These are phyloP conservation scores for Zygoascus flipseniorum DNA, from an alignment of 805 yeast species.

Conservation along the genomic window DNA sequence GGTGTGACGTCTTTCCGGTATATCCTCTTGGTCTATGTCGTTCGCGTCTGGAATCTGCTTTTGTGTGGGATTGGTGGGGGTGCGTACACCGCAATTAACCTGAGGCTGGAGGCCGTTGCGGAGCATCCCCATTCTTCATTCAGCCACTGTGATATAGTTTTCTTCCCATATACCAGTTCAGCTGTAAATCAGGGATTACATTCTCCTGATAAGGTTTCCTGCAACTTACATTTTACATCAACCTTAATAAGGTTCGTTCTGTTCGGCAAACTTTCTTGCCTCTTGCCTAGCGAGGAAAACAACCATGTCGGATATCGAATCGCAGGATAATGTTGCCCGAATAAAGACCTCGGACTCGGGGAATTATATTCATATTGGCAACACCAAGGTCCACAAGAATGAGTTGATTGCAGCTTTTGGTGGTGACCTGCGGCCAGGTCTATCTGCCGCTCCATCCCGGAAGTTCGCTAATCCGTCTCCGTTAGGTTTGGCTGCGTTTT, in stretches of 20 bases:
- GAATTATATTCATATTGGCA: constrained; percentile 56
- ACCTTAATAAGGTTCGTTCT: not conserved
- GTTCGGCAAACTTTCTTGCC: not conserved
- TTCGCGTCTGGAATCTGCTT: no score
- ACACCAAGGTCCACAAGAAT: constrained; percentile 52
- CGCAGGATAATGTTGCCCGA: constrained; percentile 5
- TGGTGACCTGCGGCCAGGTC: constrained; percentile 41
- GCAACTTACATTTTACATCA: not conserved
- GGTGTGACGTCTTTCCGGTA: not conserved
- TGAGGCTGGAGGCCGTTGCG: not conserved
- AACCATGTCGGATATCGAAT: not conserved
- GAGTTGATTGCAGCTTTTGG: constrained; percentile 57
- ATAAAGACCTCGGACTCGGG: constrained; percentile 14
- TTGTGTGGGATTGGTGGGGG: not conserved
- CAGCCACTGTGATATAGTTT: not conserved
- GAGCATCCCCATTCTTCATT: not conserved
- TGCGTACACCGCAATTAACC: not conserved
- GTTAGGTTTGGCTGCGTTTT: constrained; percentile 51
- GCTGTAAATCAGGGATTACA: not conserved
- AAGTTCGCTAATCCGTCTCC: constrained; percentile 62
- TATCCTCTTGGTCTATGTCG: no score
- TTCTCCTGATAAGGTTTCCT: not conserved
- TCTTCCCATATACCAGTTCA: not conserved
- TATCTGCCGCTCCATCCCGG: constrained; percentile 39
- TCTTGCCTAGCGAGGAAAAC: not conserved